Evolutionary conservation across 257 asterid species (phyloP), one percentile per base, ranked within the genome.

Genomic region (Echium plantagineum): DNA sequence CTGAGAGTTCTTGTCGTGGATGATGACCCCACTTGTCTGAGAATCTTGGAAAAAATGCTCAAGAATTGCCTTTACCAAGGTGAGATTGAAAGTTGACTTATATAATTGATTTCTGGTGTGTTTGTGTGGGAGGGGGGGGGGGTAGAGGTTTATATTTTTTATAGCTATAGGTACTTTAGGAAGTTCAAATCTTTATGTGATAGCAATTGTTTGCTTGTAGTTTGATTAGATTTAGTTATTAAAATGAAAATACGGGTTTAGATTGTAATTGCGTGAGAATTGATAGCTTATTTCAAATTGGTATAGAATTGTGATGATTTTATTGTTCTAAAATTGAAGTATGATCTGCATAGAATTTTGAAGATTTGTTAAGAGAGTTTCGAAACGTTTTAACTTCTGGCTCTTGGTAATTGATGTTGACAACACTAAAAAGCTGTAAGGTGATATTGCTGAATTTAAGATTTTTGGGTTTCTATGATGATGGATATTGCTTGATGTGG

Each of bases 1-100:
- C 60, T 84, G 57, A 81, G 88, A 30, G 87, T 83, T 66, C 83
- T 83, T 69, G 88, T 85, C 18, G 91, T 83, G 62, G 91, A 83
- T 63, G 91, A 83, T 62, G 72, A 83, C 75, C 93, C 77, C 38
- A 71, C 66, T 65, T 84, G 93, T 63, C 60, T 84, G 71, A 81
- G 69, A 78, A 42, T 81, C 56, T 48, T 84, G 65, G 88, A 84
- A 2, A 70, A 81, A 51, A 72, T 84, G 66, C 93, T 84, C 9
- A 72, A 72, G 64, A 81, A 77, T 78, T 84, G 93, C 84, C 79
- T 76, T 65, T 84, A 84, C 65, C 72, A 78, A 60, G 88, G 93
- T 84, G 69, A 55, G 60, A 16, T 56, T 56, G n/a, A 4, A 56
- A 56, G 38, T 22, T 56, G 38, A 22, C 17, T 56, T 56, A 17